Percentiles rank a stretch among this genome's conserved stretches.
Conservation (phyloP, 2,329 filamentous ascomycete genomes). For the Juglanconis oblonga region DNA sequence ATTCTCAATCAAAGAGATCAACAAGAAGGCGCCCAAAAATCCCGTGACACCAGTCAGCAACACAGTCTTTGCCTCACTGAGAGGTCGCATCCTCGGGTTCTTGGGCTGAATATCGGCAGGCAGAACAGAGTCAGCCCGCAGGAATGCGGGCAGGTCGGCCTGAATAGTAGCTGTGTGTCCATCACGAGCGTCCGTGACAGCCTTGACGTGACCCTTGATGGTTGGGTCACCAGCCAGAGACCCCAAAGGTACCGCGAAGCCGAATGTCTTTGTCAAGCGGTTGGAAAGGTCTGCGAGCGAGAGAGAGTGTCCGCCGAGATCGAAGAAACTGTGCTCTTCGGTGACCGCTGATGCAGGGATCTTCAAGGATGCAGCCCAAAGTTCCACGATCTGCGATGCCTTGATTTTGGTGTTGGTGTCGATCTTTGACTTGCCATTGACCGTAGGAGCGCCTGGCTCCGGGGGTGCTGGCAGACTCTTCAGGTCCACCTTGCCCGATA, state of each 20-base stretch:
- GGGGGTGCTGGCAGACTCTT: slow-evolving; percentile 67
- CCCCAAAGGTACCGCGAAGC: slow-evolving; percentile 68
- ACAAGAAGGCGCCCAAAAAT: slow-evolving; percentile 72
- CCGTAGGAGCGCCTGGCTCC: slow-evolving; percentile 31
- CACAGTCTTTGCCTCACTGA: slow-evolving; percentile 66
- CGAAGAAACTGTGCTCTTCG: slow-evolving; percentile 74
- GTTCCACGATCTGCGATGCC: slow-evolving; percentile 64
- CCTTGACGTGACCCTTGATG: slow-evolving; percentile 68
- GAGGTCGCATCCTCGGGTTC: slow-evolving; percentile 50
- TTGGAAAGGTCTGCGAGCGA: slow-evolving; percentile 75
- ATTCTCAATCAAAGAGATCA: slow-evolving; percentile 64
- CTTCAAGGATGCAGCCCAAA: slow-evolving; percentile 70
- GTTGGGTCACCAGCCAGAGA: slow-evolving; percentile 71
- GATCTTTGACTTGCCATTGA: slow-evolving; percentile 37
- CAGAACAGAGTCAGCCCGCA: slow-evolving; percentile 64
- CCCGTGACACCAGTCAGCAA: slow-evolving; percentile 74
- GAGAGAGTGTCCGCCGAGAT: slow-evolving; percentile 75
- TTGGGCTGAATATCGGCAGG: slow-evolving; percentile 66
- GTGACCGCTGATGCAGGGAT: slow-evolving; percentile 62
- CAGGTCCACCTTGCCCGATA: slow-evolving; percentile 76
- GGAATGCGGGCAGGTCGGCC: slow-evolving; percentile 67
- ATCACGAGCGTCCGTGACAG: slow-evolving; percentile 67
- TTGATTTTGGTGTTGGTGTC: slow-evolving; percentile 62
- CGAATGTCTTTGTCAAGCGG: slow-evolving; percentile 65
- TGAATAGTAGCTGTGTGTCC: slow-evolving; percentile 73